Conservation (phyloP, 108 stramenopile genomes). For the Fragilariopsis cylindrus region DNA sequence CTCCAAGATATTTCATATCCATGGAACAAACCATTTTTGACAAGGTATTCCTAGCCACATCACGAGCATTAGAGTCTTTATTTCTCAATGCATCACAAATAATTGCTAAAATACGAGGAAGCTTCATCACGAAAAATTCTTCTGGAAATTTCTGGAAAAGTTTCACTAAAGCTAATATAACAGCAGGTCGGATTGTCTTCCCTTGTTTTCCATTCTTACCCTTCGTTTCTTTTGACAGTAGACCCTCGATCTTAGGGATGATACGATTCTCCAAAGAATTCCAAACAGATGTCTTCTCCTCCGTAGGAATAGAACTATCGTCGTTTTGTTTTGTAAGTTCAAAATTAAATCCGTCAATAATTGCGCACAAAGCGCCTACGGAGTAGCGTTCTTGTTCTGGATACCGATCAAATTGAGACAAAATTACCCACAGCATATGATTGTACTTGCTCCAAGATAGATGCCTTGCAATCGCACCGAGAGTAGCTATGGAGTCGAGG, state of each 20-base stretch:
- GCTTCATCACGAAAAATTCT: conserved; percentile 62
- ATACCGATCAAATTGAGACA: conserved; percentile 69
- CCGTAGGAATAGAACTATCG: neutral
- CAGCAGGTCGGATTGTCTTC: conserved; percentile 76
- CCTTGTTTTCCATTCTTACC: conserved; percentile 66
- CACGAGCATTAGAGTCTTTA: conserved; percentile 83
- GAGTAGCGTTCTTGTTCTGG: conserved; percentile 78
- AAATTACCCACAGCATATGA: conserved; percentile 56
- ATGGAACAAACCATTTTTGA: conserved; percentile 78
- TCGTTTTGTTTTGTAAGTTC: conserved; percentile 37
- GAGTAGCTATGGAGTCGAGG: conserved; percentile 75
- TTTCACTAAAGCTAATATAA: conserved; percentile 90
- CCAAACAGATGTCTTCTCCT: conserved; percentile 64
- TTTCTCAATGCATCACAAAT: conserved; percentile 85
- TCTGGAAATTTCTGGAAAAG: conserved; percentile 88
- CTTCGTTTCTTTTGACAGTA: conserved; percentile 73
- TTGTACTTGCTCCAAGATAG: conserved; percentile 89
- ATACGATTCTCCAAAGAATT: conserved; percentile 66
- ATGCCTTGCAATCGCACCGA: conserved; percentile 69
- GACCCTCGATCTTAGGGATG: conserved; percentile 78
- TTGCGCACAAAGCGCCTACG: conserved; percentile 71
- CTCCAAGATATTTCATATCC: conserved; percentile 74
- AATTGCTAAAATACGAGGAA: conserved; percentile 78
- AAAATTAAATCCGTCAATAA: conserved; percentile 88
- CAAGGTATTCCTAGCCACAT: conserved; percentile 82